Base-by-base conservation (phyloP, 2,329 filamentous ascomycete species). In the Elsinoe arachidis region DNA sequence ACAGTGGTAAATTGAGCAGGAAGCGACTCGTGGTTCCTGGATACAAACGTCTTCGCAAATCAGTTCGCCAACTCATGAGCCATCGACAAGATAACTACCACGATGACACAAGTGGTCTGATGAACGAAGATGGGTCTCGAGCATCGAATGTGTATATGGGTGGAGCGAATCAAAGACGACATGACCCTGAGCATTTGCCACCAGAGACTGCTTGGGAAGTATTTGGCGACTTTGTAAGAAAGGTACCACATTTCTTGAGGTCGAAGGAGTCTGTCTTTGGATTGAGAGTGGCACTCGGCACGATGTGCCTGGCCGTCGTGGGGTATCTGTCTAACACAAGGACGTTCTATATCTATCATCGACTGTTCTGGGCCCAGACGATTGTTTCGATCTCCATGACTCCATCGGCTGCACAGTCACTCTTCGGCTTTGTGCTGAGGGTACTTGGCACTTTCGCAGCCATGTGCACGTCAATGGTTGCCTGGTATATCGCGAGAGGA, bases 311-410 rank as follows among this genome's bases (percentile, higher is more conserved):
- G 39, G 86, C 80, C 0, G 80, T 91, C 53, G 69, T 88, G 2
- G 83, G 79, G 0, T 89, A 81, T 65, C 72, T 90, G 7, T 74
- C 78, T 39, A 67, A 79, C 17, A 86, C 85, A 0, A 81, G 88
- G 61, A 63, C 64, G 0, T 90, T 90, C 66, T 91, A 88, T 66
- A 77, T 82, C 2, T 72, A 82, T 52, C 83, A 91, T 65, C 76
- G 87, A 15, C 72, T 90, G 1, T 80, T 90, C 3, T 91, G 87
- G 87, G 84, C 86, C 2, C 81, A 90, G 77, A 87, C 91, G 61
- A 89, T 90, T 72, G 70, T 67, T 2, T 81, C 85, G 2, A 84
- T 90, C 23, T 80, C 81, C 57, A 88, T 88, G 85, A 82, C 80
- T 1, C 78, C 81, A 14, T 83, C 82, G 0, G 81, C 85, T 1